These are phyloP conservation scores for Diplodia sapinea DNA, from an alignment of 2,329 filamentous ascomycete species.

Conservation along the genomic window DNA sequence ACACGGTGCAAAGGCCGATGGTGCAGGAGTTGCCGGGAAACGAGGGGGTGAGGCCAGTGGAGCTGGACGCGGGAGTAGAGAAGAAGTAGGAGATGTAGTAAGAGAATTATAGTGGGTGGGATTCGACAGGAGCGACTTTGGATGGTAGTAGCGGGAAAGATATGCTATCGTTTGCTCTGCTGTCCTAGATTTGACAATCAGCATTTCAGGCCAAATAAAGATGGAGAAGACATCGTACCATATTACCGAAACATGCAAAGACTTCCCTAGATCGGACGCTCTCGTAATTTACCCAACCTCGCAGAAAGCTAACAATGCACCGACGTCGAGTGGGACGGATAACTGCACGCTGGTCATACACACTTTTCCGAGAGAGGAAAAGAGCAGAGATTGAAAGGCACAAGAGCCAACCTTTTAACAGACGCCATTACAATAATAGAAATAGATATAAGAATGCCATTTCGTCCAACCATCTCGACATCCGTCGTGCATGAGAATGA, in stretches of 20 bases:
- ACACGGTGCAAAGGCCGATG: background rate
- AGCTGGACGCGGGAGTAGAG: background rate
- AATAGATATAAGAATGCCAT: slow-evolving; percentile 6
- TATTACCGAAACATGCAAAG: background rate
- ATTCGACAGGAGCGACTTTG: background rate
- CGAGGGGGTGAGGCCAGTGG: background rate
- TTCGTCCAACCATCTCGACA: background rate
- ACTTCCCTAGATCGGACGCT: background rate
- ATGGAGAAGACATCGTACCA: background rate
- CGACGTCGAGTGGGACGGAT: background rate
- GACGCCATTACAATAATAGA: slow-evolving; percentile 18
- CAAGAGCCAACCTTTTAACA: slow-evolving; percentile 18
- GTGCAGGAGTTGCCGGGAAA: background rate
- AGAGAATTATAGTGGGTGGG: background rate
- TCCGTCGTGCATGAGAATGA: background rate
- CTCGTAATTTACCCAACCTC: background rate
- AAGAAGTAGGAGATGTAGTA: background rate
- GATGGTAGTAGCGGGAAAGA: background rate
- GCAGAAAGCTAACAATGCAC: no score
- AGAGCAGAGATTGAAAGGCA: background rate
- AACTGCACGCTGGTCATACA: background rate
- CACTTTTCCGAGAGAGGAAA: background rate
- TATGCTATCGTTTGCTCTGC: background rate
- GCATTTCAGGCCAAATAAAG: background rate
- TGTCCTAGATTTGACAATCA: background rate